These are phyloP conservation scores for Arthrinium puccinioides DNA, from an alignment of 2,329 filamentous ascomycete species.

Conservation along the genomic window DNA sequence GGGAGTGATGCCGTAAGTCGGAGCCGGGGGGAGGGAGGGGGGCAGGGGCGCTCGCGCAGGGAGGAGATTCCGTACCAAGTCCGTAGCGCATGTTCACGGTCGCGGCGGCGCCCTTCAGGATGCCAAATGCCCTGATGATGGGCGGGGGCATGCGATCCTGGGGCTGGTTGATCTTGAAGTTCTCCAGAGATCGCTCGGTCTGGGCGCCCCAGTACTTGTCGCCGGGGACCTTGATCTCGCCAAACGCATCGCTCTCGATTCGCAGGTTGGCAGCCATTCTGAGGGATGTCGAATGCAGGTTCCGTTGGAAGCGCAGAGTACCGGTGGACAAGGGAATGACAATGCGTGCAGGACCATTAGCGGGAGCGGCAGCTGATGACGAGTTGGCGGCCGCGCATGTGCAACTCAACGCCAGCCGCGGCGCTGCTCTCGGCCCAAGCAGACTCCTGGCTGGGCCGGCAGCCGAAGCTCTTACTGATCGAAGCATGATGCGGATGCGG, in stretches of 20 bases:
- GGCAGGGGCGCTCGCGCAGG: too few relatives aligned
- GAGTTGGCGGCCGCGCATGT: conserved; percentile 22
- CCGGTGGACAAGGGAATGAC: conserved; percentile 6
- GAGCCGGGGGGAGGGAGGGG: too few relatives aligned
- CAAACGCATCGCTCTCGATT: conserved; percentile 95
- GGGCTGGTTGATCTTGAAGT: conserved; percentile 99
- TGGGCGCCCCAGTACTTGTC: conserved; percentile 99
- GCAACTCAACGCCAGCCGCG: conserved; percentile 19
- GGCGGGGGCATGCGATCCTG: conserved; percentile 97
- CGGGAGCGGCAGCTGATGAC: conserved; percentile 12
- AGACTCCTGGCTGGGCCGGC: conserved; percentile 21
- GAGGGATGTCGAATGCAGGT: conserved; percentile 36
- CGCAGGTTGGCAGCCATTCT: conserved; percentile 54
- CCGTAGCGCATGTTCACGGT: conserved; percentile 94
- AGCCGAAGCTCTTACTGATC: conserved; percentile 25
- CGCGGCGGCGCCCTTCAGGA: conserved; percentile 93
- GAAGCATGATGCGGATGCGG: conserved; percentile 22
- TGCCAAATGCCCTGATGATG: conserved; percentile 88
- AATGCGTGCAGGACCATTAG: conserved; percentile 7
- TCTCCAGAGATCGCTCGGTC: conserved; percentile 90
- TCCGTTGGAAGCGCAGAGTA: conserved; percentile 22
- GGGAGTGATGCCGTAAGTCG: too few relatives aligned
- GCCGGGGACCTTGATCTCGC: conserved; percentile 82
- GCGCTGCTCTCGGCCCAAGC: conserved; percentile 24
- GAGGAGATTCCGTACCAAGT: conserved; percentile 51